Base-by-base conservation (phyloP, 1,284 basidiomycete species). In the Cutaneotrichosporon sp. region DNA sequence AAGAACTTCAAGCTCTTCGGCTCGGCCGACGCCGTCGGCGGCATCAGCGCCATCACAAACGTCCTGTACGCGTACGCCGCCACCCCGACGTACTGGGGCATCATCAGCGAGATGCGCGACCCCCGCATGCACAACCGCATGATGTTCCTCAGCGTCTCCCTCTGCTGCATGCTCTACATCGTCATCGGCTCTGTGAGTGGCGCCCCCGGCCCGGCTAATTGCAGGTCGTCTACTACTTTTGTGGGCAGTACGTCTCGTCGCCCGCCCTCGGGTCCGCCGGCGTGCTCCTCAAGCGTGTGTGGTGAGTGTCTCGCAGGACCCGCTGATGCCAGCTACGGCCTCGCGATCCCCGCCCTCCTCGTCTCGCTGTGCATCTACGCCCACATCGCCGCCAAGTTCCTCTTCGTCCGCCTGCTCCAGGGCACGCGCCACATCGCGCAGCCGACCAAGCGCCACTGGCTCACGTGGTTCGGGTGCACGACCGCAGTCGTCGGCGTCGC, bases 211-310 rank as follows among this genome's bases (percentile, higher is more conserved):
- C n/a, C n/a, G n/a, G n/a, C n/a, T n/a, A n/a, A n/a, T 9, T 29
- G 29, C 50, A 65, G n/a, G 53, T 59, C 27, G 54, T 68, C 54
- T 64, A 72, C 67, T 62, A 64, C 62, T 77, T 67, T 67, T 74
- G 72, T 50, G 79, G 79, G 3, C 72, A 76, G 59, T 75, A 74
- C 58, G 69, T 80, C 45, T 69, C 76, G 20, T 65, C 67, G 10
- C 79, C 79, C 3, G 77, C 78, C 3, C 72, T 79, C 36, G 77
- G 77, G 0, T 72, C 72, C 3, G 76, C 78, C 24, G 80, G 80
- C 54, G 54, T 61, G 1, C 57, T 76, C n/a, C 70, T 81, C 60
- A 79, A 80, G 69, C 74, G 75, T 45, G 65, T 81, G 52, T 69
- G 69, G 29, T 29, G 29, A 29, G 29, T 29, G 29, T 4, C 29